Evolutionary conservation across 2,329 filamentous ascomycete species (phyloP).

Genomic region (Rosellinia necatrix): DNA sequence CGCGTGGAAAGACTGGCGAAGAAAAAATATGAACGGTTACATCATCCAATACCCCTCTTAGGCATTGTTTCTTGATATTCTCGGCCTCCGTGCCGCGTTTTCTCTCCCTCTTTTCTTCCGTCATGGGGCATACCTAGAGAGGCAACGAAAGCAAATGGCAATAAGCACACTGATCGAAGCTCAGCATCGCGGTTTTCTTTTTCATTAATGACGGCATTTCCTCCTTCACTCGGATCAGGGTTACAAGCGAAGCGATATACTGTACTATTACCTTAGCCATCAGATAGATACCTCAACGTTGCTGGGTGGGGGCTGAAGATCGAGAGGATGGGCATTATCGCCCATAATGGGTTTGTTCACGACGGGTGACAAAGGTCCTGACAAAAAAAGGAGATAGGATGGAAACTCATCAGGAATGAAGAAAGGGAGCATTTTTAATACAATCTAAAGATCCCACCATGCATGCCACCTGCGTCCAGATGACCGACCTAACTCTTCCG

Average conservation of each 20-base stretch:
- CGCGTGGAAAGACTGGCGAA: constrained; percentile 9
- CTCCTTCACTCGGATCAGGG: not conserved
- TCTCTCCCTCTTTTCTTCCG: not conserved
- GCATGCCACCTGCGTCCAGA: not conserved
- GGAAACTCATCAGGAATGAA: constrained; percentile 9
- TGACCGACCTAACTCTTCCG: not conserved
- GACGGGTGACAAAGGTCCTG: constrained; percentile 11
- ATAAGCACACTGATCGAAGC: constrained; percentile 16
- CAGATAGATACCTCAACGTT: constrained; percentile 26
- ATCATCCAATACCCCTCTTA: too few relatives aligned
- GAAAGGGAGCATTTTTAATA: constrained; percentile 10
- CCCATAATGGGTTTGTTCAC: too few relatives aligned
- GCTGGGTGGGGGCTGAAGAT: constrained; percentile 14
- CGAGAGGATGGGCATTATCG: constrained; percentile 21
- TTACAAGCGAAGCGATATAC: constrained; percentile 19
- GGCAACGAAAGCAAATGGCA: constrained; percentile 6
- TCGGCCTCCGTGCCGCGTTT: constrained; percentile 3
- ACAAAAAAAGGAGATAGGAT: constrained; percentile 1
- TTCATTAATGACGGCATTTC: constrained; percentile 18
- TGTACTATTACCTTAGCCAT: constrained; percentile 27
- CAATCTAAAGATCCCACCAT: too few relatives aligned
- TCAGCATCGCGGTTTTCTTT: constrained; percentile 14
- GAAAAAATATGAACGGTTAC: not conserved
- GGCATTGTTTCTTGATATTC: constrained; percentile 1
- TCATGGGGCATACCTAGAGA: constrained; percentile 17